Base-by-base conservation (phyloP, 257 asterid species). In the Verbascum thapsus region DNA sequence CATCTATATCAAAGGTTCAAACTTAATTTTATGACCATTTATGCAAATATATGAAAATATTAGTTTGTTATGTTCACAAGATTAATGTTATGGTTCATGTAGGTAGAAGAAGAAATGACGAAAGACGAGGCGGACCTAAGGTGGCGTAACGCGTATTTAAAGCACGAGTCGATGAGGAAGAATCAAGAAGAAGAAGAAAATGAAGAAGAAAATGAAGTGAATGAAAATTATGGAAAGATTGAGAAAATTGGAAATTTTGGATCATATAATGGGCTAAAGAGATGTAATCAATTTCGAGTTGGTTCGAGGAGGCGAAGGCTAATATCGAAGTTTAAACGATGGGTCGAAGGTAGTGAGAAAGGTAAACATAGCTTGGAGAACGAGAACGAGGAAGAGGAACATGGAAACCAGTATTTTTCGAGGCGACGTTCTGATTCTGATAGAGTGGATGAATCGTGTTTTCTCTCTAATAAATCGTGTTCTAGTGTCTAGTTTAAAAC, bases 331-430 rank as follows among this genome's bases (percentile, higher is more conserved):
- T 60, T 87, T 30, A 87, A 73, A 64, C 79, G 59, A 66, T 84
- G 92, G 92, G 76, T 80, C 19, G 89, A 87, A 40, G 78, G 88
- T 22, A 59, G 53, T 62, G 86, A 81, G 32, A 74, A 64, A 50
- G 40, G 16, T 59, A 65, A 60, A 58, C 47, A 64, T 4, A 64
- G 47, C 19, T 41, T 40, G 54, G 66, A 56, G 43, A 78, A 72
- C 2, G n/a, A n/a, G n/a, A n/a, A n/a, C n/a, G n/a, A n/a, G n/a
- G n/a, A n/a, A n/a, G n/a, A 70, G 72, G 72, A 63, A 64, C 59
- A 69, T 63, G 70, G 70, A 17, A 58, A 37, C 49, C 73, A 70
- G 17, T 67, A 78, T 10, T 66, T 73, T 63, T n/a, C n/a, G n/a
- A 80, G 74, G 37, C 74, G 73, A 37, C 74, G 70, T 49, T 72